Base-by-base conservation (phyloP, 2,329 filamentous ascomycete species). In the Cercospora beticola region DNA sequence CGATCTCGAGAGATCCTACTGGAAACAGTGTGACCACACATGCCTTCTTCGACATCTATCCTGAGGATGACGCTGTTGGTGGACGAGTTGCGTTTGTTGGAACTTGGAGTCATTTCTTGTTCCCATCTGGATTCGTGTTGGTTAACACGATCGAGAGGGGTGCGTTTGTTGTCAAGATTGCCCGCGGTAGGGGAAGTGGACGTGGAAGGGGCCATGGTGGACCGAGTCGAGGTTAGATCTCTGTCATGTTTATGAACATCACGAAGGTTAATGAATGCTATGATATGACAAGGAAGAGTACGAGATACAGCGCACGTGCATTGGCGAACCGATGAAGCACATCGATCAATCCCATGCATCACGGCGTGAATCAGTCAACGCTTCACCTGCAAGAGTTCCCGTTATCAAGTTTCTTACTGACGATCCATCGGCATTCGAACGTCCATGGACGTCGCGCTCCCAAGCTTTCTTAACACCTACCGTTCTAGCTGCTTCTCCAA, bases 61-160 rank as follows among this genome's bases (percentile, higher is more conserved):
- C 83, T 0, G 84, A 84, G 70, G 62, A 64, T 21, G 62, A 64
- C 10, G 43, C 43, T 12, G 21, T 30, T 23, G 69, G 63, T 67
- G 72, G 18, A 28, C 16, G 65, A 40, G 28, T 71, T n/a, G 83
- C 82, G 3, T 81, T 40, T 28, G 81, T 3, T 86, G 49, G 49
- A 9, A 54, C 84, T 83, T 82, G 79, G 18, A 80, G 80, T 57
- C 86, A 84, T 67, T 82, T 82, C 0, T 85, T 86, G 74, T 54
- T 64, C 14, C 81, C 81, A 73, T 82, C 80, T 0, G 84, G 84
- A 2, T 82, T 81, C 70, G 81, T 86, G 66, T 79, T 86, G 8
- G 75, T 86, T 69, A 86, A 86, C 76, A 83, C 81, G 2, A 86
- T 86, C 64, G 84, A 86, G 76, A 78, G 83, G 5, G 84, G 84